Evolutionary conservation across 1,284 basidiomycete genomes (phyloP), one percentile per base, ranked within the genome.

Genomic region (Filobasidium uniguttulatum): DNA sequence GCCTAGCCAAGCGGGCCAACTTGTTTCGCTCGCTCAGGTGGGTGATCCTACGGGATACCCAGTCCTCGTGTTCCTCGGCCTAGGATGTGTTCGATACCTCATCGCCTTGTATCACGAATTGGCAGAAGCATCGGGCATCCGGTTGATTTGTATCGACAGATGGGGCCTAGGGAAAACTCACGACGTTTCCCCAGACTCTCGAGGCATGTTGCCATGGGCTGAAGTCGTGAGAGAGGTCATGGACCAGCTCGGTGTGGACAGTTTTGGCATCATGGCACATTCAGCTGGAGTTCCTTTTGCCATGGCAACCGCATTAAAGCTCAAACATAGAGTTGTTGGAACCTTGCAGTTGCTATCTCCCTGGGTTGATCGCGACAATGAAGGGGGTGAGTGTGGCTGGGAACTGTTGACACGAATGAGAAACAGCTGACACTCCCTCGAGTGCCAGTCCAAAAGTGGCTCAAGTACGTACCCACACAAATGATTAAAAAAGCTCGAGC

Each of bases 261-360:
- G 78, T 56, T 93, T 86, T 64, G 85, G 86, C 57, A 72, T 97
- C 33, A 80, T 97, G 73, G 93, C 91, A 1, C 93, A 97, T 70
- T 90, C 86, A n/a, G 93, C 93, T 5, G 93, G 93, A 9, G 84
- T 86, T 5, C 91, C 93, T 0, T 97, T 94, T 65, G 90, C 91
- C 0, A 73, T 94, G 47, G 88, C 89, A 0, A 83, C 86, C 44
- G 85, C 85, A 9, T 79, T 83, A 59, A 78, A 77, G 54, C 73
- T 79, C 33, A 80, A 80, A 1, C 74, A 81, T 10, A 80, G 87
- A 20, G 77, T 98, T 46, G 73, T 75, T 22, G 93, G 93, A 12
- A 82, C 87, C 52, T 71, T 96, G 2, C 88, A 89, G 63, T 70
- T 98, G 33, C 73, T 98, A 17, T 88, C 91, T 0, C 93, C 93